Evolutionary conservation across 768 basidiomycete species (phyloP).

Genomic region (Xerocomus brunneocitrinus): DNA sequence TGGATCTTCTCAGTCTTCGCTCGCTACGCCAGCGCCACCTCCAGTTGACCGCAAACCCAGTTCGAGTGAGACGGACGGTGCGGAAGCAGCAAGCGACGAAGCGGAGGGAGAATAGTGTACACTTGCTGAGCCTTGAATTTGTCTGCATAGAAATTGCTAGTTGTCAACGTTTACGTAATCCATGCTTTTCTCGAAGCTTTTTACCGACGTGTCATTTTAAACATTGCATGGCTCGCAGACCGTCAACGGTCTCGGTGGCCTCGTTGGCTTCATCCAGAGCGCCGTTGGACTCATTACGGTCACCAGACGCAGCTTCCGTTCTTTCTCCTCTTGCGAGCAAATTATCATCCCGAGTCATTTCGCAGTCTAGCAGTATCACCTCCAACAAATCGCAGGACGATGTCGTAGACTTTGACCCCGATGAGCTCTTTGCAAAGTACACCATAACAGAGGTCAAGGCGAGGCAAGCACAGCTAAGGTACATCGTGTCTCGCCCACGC

Average conservation of each 20-base stretch:
- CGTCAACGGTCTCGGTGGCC: constrained; percentile 32
- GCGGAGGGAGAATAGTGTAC: constrained; percentile 22
- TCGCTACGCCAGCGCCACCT: constrained; percentile 29
- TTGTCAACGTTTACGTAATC: constrained; percentile 21
- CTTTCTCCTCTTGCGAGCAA: constrained; percentile 10
- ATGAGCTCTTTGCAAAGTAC: constrained; percentile 68
- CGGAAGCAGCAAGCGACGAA: constrained; percentile 17
- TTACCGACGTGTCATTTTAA: neutral
- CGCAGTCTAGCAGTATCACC: constrained; percentile 10
- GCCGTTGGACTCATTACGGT: constrained; percentile 8
- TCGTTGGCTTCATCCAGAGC: constrained; percentile 21
- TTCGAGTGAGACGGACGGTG: constrained; percentile 17
- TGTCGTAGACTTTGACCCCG: constrained; percentile 46
- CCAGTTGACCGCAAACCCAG: constrained; percentile 29
- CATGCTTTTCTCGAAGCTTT: neutral
- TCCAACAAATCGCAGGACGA: constrained; percentile 17
- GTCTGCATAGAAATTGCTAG: constrained; percentile 1
- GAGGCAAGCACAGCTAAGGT: constrained; percentile 69
- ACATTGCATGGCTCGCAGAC: constrained; percentile 37
- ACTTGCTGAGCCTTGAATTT: neutral
- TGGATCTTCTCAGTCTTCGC: constrained; percentile 28
- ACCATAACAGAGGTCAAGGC: constrained; percentile 68
- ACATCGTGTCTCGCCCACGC: constrained; percentile 8
- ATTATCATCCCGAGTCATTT: neutral
- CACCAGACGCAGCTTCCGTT: constrained; percentile 1